A percentile compares a stretch with the other conserved stretches of the same genome.
phyloP scores from a whole-genome alignment of 345 rosid species.

The Acer negundo region DNA sequence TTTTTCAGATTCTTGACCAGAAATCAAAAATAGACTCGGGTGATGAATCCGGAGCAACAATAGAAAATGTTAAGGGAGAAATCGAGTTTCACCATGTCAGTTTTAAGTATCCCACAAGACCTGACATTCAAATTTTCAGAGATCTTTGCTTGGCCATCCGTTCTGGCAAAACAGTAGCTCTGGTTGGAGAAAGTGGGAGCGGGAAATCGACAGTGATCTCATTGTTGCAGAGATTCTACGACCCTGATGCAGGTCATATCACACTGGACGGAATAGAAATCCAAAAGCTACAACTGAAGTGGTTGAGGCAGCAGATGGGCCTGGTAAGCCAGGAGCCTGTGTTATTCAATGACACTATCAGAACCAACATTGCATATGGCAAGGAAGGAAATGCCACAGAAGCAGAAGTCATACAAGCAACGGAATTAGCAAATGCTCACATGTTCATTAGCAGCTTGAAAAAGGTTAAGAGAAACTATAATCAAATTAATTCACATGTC shows the following conservation, averaged over 20 bases:
- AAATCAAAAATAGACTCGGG: constrained; percentile 61
- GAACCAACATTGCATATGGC: constrained; percentile 76
- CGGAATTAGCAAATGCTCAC: constrained; percentile 75
- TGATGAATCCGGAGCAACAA: constrained; percentile 49
- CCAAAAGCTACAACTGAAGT: constrained; percentile 51
- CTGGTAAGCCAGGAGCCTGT: constrained; percentile 75
- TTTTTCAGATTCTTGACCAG: constrained; percentile 62
- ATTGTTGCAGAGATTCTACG: constrained; percentile 67
- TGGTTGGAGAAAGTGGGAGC: constrained; percentile 81
- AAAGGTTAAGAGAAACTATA: constrained; percentile 33
- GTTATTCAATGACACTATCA: constrained; percentile 59
- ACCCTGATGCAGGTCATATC: constrained; percentile 62
- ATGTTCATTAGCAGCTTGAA: constrained; percentile 56
- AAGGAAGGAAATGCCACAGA: constrained; percentile 54
- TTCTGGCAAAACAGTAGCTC: constrained; percentile 72
- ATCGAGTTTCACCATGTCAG: constrained; percentile 57
- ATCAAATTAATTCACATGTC: background rate
- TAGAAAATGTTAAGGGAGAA: constrained; percentile 57
- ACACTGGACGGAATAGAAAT: constrained; percentile 65
- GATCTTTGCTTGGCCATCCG: constrained; percentile 61
- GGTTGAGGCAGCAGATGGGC: constrained; percentile 81
- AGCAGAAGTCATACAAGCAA: constrained; percentile 59
- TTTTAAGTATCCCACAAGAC: constrained; percentile 72
- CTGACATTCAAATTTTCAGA: constrained; percentile 59
- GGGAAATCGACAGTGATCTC: constrained; percentile 76